Conservation (phyloP, 2,329 filamentous ascomycete species). For the Colletotrichum caudatum region DNA sequence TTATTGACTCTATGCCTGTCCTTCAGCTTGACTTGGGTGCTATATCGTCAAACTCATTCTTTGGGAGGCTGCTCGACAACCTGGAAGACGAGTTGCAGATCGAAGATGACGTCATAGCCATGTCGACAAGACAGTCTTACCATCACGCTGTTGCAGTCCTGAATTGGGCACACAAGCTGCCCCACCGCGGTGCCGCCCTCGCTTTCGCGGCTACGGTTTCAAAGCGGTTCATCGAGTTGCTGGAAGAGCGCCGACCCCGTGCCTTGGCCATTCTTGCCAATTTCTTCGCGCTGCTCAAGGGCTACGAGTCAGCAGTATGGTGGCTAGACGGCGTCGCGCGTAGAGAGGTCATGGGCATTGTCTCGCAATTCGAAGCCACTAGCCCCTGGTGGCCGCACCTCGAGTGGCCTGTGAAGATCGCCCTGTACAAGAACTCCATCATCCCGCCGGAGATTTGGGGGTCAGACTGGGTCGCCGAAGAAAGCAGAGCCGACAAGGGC, state of each 20-base stretch:
- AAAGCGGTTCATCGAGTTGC: constrained; percentile 69
- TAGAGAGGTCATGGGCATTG: constrained; percentile 73
- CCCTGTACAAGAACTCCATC: constrained; percentile 64
- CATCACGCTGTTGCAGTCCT: constrained; percentile 74
- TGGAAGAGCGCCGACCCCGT: constrained; percentile 69
- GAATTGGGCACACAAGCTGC: constrained; percentile 74
- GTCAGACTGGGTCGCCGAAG: constrained; percentile 61
- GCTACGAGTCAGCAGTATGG: constrained; percentile 70
- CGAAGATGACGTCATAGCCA: constrained; percentile 47
- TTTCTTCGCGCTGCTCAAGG: constrained; percentile 75
- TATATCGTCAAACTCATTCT: constrained; percentile 65
- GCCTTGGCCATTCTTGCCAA: constrained; percentile 73
- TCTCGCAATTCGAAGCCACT: constrained; percentile 68
- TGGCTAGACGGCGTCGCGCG: constrained; percentile 77
- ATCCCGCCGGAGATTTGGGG: constrained; percentile 71
- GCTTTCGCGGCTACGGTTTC: constrained; percentile 75
- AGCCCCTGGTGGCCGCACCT: constrained; percentile 72
- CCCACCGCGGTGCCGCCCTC: constrained; percentile 68
- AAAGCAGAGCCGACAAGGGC: constrained; percentile 50
- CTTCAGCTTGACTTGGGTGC: constrained; percentile 70
- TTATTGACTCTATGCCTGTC: constrained; percentile 73
- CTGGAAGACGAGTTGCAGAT: constrained; percentile 66
- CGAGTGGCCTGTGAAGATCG: constrained; percentile 71
- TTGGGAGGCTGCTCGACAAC: constrained; percentile 69
- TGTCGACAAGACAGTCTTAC: constrained; percentile 66